Conservation (phyloP, 23 red algal genomes). For the Gracilaria vermiculophylla region DNA sequence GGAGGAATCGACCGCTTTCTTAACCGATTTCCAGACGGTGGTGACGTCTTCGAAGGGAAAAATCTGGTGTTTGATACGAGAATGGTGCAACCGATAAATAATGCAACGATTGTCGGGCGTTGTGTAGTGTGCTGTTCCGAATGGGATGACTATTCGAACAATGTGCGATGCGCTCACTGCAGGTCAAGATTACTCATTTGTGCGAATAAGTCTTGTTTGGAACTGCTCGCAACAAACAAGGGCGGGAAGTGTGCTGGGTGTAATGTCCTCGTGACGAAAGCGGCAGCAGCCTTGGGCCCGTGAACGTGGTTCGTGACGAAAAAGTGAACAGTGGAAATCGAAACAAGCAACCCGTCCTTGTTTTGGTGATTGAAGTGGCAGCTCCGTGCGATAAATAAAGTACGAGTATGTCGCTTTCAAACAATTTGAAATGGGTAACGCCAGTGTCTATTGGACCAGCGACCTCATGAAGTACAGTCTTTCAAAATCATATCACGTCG, state of each 20-base stretch:
- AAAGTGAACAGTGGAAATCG: no score
- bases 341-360: no score
- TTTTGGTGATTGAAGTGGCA: no score
- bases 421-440: no score
- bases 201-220: neutral
- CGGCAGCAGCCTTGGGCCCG: no score
- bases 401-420: no score
- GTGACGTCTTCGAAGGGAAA: slow-evolving; percentile 65
- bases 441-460: no score
- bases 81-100: slow-evolving; percentile 27
- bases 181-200: slow-evolving; percentile 33
- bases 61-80: slow-evolving; percentile 59
- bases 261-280: no score
- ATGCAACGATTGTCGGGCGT: slow-evolving; percentile 13
- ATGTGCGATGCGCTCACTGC: slow-evolving; percentile 33
- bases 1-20: slow-evolving; percentile 60
- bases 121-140: slow-evolving; percentile 11
- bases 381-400: no score
- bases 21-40: slow-evolving; percentile 42
- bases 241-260: neutral
- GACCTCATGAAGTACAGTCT: no score
- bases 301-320: no score
- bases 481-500: no score
- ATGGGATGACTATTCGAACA: slow-evolving; percentile 69
- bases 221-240: neutral